These are phyloP conservation scores for Wickerhamomyces chaumierensis DNA, from an alignment of 805 yeast genomes.

Conservation along the genomic window DNA sequence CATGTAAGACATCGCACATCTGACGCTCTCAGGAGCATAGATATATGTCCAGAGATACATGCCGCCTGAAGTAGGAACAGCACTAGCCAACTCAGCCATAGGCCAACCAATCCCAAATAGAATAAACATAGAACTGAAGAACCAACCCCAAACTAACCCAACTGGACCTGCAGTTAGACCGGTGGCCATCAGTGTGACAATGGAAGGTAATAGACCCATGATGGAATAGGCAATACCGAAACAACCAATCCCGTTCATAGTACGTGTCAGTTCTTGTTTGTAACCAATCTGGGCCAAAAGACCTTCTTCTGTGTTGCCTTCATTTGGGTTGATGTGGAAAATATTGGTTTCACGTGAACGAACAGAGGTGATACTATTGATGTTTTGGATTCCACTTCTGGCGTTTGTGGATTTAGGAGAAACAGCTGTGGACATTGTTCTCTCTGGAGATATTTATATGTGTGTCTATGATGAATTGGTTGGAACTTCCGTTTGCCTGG, in stretches of 20 bases:
- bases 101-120: constrained; percentile 42
- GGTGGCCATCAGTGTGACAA: constrained; percentile 39
- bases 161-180: constrained; percentile 55
- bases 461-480: too few species aligned
- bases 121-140: constrained; percentile 43
- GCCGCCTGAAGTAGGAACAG: constrained; percentile 72
- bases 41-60: constrained; percentile 58
- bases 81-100: constrained; percentile 56
- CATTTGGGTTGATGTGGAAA: not conserved
- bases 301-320: constrained; percentile 13
- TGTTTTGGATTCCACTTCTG: not conserved
- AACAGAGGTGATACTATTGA: not conserved
- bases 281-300: constrained; percentile 47
- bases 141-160: constrained; percentile 62
- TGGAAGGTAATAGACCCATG: constrained; percentile 52
- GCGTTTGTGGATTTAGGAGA: not conserved
- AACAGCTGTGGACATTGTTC: not conserved
- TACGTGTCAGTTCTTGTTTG: constrained; percentile 56
- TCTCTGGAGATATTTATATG: too few species aligned
- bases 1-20: constrained; percentile 45
- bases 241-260: constrained; percentile 42
- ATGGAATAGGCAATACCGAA: constrained; percentile 64
- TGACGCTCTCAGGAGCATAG: constrained; percentile 44
- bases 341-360: not conserved
- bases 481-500: too few species aligned